phyloP scores from a whole-genome alignment of 2,329 filamentous ascomycete genomes.

The Talaromyces piceae region DNA sequence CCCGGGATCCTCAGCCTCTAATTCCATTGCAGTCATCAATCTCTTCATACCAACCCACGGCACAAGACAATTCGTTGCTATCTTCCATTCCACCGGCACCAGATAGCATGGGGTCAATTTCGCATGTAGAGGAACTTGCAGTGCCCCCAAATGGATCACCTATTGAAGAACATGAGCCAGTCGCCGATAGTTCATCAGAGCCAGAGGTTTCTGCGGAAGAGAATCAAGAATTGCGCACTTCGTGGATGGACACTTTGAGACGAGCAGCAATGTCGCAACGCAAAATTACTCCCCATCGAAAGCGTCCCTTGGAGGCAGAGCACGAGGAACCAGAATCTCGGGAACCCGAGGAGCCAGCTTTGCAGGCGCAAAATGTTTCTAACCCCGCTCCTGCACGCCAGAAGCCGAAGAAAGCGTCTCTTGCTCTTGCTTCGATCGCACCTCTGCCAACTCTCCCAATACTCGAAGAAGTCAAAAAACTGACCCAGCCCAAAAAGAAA shows the following conservation, averaged over 20 bases:
- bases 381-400: constrained; percentile 3
- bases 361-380: not conserved
- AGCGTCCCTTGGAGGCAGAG: constrained; percentile 21
- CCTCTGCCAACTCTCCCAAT: constrained; percentile 28
- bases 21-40: not conserved
- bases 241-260: constrained; percentile 14
- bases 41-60: not conserved
- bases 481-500: constrained; percentile 19
- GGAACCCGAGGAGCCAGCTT: not conserved
- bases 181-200: not conserved
- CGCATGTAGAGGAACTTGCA: not conserved
- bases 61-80: not conserved
- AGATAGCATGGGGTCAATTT: not conserved
- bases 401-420: constrained; percentile 19
- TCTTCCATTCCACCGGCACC: not conserved
- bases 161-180: not conserved
- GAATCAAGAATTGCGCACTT: constrained; percentile 4
- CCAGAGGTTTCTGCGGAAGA: constrained; percentile 3
- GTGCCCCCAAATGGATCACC: not conserved
- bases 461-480: constrained; percentile 23
- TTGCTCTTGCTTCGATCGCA: constrained; percentile 25
- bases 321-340: constrained; percentile 8
- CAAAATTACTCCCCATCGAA: constrained; percentile 17
- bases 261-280: constrained; percentile 21
- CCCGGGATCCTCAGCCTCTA: not conserved